Evolutionary conservation across 768 basidiomycete genomes (phyloP).

Genomic region (Kwoniella newhampshirensis): DNA sequence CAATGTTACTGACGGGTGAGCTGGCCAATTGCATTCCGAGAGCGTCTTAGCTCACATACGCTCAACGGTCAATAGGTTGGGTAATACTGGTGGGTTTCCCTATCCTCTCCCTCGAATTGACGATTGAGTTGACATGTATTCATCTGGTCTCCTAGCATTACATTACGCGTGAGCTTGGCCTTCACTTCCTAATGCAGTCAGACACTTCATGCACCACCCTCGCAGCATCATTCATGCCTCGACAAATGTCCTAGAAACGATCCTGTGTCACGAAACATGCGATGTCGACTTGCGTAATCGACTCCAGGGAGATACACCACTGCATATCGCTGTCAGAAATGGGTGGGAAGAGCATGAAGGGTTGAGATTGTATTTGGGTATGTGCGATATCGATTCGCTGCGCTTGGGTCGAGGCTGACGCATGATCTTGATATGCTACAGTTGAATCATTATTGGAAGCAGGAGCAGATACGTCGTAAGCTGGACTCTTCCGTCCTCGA

Average conservation of each 20-base stretch:
- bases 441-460: slow-evolving; percentile 64
- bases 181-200: background rate
- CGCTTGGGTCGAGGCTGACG: slow-evolving; percentile 6
- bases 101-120: background rate
- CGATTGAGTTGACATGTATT: background rate
- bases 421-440: too few relatives aligned
- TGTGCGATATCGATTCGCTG: slow-evolving; percentile 53
- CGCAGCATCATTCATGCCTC: slow-evolving; percentile 59
- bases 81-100: slow-evolving; percentile 67
- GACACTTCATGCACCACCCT: slow-evolving; percentile 26
- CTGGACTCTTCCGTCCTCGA: slow-evolving; percentile 8
- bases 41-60: slow-evolving; percentile 7
- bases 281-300: slow-evolving; percentile 78
- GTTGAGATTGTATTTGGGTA: slow-evolving; percentile 61
- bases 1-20: slow-evolving; percentile 76
- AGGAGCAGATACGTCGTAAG: slow-evolving; percentile 70
- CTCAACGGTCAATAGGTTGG: slow-evolving; percentile 56
- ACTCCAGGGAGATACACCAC: slow-evolving; percentile 69
- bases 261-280: slow-evolving; percentile 71
- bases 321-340: slow-evolving; percentile 67
- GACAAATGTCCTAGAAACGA: slow-evolving; percentile 66
- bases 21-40: slow-evolving; percentile 30
- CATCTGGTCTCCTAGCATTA: slow-evolving; percentile 57
- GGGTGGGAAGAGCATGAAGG: slow-evolving; percentile 60
- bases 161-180: slow-evolving; percentile 66